Evolutionary conservation across 331 rosid species (phyloP), one percentile per base, ranked within the genome.

Genomic region (Spiraea crenata): DNA sequence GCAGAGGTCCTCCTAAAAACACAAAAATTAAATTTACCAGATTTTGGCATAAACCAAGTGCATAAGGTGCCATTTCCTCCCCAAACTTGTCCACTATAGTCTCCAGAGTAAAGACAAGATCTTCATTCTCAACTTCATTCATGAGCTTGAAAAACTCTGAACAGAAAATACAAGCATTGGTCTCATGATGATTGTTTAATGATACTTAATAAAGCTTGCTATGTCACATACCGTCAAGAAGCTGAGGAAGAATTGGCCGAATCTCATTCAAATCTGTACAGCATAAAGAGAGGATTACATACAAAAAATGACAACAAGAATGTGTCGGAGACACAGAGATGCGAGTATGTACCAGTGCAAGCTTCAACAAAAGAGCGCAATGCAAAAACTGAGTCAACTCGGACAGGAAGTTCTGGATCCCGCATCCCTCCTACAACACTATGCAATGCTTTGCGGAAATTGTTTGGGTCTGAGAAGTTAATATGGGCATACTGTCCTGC

Each of bases 41-140:
- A 81, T 86, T 87, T 77, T 89, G 95, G 81, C 97, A 91, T 57
- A 95, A 79, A 63, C 99, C 96, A 74, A 93, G 84, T 7, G 98
- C 99, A 82, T 93, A 93, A 54, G 99, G 96, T 63, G 97, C 95
- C 92, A 93, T 93, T 82, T 93, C 97, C 83, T 93, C 97, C 74
- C 97, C 97, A 67, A 93, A 93, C 70, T 93, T 93, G 73, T 91
- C 99, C 76, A 93, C 97, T 69, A 93, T 93, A 63, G 97, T 91
- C 89, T 93, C 97, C 90, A 93, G 84, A 39, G 99, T 93, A 82
- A 87, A 93, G 49, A 93, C 99, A 52, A 93, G 95, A 80, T 93
- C 98, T 81, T 93, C 98, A 74, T 93, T 93, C 86, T 90, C 97
- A 77, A 93, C 88, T 85, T 93, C 98, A 76, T 93, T 83, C 97